Base-by-base conservation (phyloP, 2,329 filamentous ascomycete genomes). In the Arthrobotrys musiformis region DNA sequence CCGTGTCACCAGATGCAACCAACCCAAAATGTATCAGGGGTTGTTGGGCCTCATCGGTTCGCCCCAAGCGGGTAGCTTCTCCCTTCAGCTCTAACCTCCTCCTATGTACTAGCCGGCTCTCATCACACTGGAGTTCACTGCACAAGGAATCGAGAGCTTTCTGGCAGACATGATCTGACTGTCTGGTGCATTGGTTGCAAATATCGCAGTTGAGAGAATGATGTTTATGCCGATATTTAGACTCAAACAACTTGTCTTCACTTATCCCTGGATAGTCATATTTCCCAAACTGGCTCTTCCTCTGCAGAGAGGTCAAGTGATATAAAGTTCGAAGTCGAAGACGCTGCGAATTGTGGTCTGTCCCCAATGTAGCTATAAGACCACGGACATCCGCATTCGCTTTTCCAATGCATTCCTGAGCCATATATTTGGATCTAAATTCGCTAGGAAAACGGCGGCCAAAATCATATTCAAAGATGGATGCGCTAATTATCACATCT, bases 1-100 rank as follows among this genome's bases (percentile, higher is more conserved):
- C 75, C 19, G n/a, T 68, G 26, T 79, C 60, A 8, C 82, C 84
- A 0, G 84, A 85, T 2, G 81, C 85, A 1, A 86, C 82, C 0
- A 76, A 62, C 0, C 85, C 85, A 35, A 85, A 79, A 54, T 84
- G 83, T 0, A 86, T 69, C 11, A 13, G 1, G 3, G 37, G 19
- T 13, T 40, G 19, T n/a, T 37, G n/a, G 6, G 8, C 1, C 1
- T 13, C 13, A 2, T 1, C 13, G n/a, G 11, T n/a, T 2, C n/a
- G 1, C 11, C 22, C 1, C 17, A 28, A 6, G n/a, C n/a, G n/a
- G 11, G 15, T 8, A n/a, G 6, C 2, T 3, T n/a, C 13, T 28
- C n/a, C 11, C 0, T 8, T 52, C 1, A 6, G 11, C 13, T 2
- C 6, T 8, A 52, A 4, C 11, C 24, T 50, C n/a, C 19, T 37